phyloP scores from a whole-genome alignment of 306 rosid species.

The Sechiopsis laciniata region DNA sequence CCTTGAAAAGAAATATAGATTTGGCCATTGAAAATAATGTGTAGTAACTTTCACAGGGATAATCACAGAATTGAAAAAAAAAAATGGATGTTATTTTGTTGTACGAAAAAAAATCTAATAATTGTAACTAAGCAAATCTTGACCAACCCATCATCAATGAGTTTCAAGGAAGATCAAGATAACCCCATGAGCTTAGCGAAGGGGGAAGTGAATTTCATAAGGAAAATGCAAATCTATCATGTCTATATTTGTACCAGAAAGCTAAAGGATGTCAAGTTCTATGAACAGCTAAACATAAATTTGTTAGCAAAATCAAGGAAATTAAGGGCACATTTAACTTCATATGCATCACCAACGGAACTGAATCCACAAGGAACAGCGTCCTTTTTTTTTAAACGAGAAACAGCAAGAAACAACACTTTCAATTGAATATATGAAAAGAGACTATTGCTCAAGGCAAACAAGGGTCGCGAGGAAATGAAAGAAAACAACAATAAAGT shows the following conservation, averaged over 20 bases:
- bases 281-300: background rate
- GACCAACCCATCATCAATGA: background rate
- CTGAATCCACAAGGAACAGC: background rate
- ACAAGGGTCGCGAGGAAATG: no score
- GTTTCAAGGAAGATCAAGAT: background rate
- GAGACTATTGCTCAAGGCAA: no score
- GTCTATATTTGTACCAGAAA: no score
- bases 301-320: background rate
- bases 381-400: background rate
- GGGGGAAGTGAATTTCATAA: background rate
- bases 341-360: background rate
- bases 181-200: background rate
- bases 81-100: background rate
- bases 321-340: background rate
- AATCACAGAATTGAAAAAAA: background rate
- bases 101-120: constrained; percentile 9
- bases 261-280: background rate
- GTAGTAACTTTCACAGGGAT: background rate
- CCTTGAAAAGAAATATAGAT: background rate
- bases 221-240: background rate
- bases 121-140: background rate
- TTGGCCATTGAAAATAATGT: background rate
- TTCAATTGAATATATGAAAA: no score
- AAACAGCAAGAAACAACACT: no score
- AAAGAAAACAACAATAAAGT: background rate